These are phyloP conservation scores for Verbena officinalis DNA, from an alignment of 257 asterid species.

Conservation along the genomic window DNA sequence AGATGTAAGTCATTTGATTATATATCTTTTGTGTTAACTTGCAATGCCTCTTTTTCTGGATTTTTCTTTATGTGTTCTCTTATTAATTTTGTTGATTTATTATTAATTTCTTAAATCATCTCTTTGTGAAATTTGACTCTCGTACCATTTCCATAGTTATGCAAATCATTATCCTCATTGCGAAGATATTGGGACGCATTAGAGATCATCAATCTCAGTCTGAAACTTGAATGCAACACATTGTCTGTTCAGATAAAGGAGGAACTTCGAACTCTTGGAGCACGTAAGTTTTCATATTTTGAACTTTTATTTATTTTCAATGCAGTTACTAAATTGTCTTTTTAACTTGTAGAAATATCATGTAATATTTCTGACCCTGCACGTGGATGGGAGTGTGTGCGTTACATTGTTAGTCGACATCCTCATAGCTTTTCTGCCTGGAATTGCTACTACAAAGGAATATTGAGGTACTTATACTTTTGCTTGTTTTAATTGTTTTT, in stretches of 20 bases:
- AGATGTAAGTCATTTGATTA: slow-evolving; percentile 53
- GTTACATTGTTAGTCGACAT: slow-evolving; percentile 57
- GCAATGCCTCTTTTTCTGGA: neutral
- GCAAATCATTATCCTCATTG: slow-evolving; percentile 71
- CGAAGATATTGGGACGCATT: slow-evolving; percentile 74
- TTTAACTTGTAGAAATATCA: slow-evolving; percentile 53
- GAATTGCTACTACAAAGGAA: slow-evolving; percentile 85
- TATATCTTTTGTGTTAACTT: slow-evolving; percentile 7
- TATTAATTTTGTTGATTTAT: slow-evolving; percentile 2
- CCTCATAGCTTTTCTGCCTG: slow-evolving; percentile 88
- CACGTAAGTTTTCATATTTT: slow-evolving; percentile 58
- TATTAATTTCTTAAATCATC: slow-evolving; percentile 10
- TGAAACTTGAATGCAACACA: slow-evolving; percentile 58
- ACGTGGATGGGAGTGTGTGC: slow-evolving; percentile 72
- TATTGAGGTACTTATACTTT: slow-evolving; percentile 59
- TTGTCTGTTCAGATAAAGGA: slow-evolving; percentile 56
- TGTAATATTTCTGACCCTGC: slow-evolving; percentile 68
- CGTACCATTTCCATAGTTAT: slow-evolving; percentile 43
- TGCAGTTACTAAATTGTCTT: neutral
- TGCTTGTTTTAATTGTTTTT: neutral
- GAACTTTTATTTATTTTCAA: neutral
- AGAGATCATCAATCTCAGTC: slow-evolving; percentile 68
- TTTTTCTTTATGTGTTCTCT: too few relatives aligned
- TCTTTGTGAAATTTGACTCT: slow-evolving; percentile 16
- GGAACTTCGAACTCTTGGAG: slow-evolving; percentile 78